A percentile compares a stretch with the other conserved stretches of the same genome.
phyloP scores from a whole-genome alignment of 1,284 basidiomycete species.

The Ustilago curta region DNA sequence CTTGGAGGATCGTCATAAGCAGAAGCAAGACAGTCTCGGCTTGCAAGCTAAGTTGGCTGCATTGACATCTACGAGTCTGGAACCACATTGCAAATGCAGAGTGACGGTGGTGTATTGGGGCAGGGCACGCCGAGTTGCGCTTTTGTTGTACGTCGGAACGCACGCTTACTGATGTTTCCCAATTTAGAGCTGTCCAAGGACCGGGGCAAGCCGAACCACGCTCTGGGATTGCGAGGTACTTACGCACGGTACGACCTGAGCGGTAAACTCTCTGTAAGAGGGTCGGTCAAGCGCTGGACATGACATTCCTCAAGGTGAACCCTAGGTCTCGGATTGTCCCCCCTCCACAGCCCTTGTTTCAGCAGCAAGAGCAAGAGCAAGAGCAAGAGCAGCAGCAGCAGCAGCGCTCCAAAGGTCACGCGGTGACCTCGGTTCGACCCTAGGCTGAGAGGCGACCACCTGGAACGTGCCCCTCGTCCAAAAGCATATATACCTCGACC shows the following conservation, averaged over 20 bases:
- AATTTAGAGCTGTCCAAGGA: not conserved
- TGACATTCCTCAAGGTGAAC: conserved; percentile 10
- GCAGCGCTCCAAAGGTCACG: conserved; percentile 9
- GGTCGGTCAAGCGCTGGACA: not conserved
- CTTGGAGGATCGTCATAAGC: not conserved
- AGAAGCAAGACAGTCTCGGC: not conserved
- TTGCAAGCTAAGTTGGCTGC: not conserved
- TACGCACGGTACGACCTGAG: too few species aligned
- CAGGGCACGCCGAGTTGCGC: not conserved
- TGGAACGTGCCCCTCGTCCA: conserved; percentile 3
- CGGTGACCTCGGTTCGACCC: not conserved
- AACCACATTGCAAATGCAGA: conserved; percentile 2
- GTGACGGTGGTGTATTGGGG: conserved; percentile 2
- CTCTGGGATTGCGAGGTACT: conserved; percentile 1
- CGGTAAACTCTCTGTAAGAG: not conserved
- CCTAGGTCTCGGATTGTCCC: conserved; percentile 1
- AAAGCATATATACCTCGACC: conserved; percentile 32
- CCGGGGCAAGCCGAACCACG: not conserved
- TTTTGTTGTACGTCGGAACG: not conserved
- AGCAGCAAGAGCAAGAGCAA: too few species aligned
- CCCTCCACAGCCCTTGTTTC: conserved; percentile 6
- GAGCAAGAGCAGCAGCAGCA: too few species aligned
- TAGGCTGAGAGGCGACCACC: not conserved
- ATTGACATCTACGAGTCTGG: not conserved
- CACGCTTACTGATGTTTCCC: conserved; percentile 4